Conservation (phyloP, 23 red algal species). For the Gracilariopsis chorda region DNA sequence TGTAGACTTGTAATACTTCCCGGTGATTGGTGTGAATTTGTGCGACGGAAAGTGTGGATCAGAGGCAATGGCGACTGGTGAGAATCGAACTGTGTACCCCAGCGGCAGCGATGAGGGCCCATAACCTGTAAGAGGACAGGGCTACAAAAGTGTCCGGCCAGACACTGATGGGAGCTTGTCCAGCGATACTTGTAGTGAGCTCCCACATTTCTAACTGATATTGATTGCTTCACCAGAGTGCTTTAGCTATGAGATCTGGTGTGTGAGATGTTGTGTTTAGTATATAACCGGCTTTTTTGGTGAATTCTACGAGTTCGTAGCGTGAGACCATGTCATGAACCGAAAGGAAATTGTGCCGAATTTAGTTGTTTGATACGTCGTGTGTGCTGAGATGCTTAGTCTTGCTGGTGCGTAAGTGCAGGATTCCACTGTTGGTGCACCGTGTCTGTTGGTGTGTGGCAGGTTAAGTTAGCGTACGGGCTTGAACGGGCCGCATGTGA, state of each 20-base stretch:
- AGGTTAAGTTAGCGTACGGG: background rate
- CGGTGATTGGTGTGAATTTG: no score
- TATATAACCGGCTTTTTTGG: background rate
- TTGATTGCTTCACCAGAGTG: background rate
- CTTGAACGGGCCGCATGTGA: background rate
- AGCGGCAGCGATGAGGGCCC: no score
- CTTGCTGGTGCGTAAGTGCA: background rate
- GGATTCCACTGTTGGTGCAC: constrained; percentile 7
- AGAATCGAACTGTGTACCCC: no score
- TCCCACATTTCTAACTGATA: background rate
- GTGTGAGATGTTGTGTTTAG: background rate
- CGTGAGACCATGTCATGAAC: background rate
- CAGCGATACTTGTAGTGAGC: no score
- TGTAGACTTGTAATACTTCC: no score
- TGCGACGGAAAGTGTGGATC: no score
- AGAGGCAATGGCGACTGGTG: no score
- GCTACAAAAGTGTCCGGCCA: no score
- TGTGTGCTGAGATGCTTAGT: background rate
- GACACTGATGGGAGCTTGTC: no score
- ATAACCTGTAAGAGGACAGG: no score
- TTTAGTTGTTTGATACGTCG: background rate
- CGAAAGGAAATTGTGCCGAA: background rate
- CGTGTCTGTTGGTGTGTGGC: background rate
- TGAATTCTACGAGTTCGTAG: background rate
- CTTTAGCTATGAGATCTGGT: background rate